These are phyloP conservation scores for Aspergillus puulaauensis DNA, from an alignment of 2,329 filamentous ascomycete species.

Conservation along the genomic window DNA sequence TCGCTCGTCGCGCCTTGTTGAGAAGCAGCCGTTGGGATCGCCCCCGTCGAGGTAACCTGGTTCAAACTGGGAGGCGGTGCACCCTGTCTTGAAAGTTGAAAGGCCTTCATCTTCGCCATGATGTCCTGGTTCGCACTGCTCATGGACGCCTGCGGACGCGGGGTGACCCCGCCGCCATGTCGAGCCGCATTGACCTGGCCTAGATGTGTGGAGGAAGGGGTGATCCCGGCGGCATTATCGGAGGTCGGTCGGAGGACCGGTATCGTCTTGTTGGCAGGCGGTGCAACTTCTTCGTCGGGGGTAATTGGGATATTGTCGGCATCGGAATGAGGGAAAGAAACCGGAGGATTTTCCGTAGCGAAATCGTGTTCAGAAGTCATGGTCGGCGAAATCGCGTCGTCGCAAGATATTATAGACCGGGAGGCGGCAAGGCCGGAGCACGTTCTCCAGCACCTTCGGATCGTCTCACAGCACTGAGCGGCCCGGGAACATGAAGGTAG, in stretches of 20 bases:
- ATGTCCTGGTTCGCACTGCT: slow-evolving; percentile 56
- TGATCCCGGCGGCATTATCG: slow-evolving; percentile 55
- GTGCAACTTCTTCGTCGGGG: slow-evolving; percentile 21
- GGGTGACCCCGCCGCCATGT: slow-evolving; percentile 37
- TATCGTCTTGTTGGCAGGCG: slow-evolving; percentile 18
- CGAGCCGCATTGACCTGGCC: slow-evolving; percentile 72
- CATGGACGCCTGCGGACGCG: slow-evolving; percentile 33
- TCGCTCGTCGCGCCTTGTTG: slow-evolving; percentile 2
- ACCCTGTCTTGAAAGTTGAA: slow-evolving; percentile 65
- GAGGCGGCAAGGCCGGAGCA: slow-evolving; percentile 4
- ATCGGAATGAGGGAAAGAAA: slow-evolving; percentile 21
- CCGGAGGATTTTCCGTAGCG: slow-evolving; percentile 20
- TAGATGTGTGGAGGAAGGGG: slow-evolving; percentile 77
- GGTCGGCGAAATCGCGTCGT: slow-evolving; percentile 2
- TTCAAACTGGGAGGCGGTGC: slow-evolving; percentile 44
- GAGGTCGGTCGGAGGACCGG: slow-evolving; percentile 27
- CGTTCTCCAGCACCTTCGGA: slow-evolving; percentile 12
- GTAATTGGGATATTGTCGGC: slow-evolving; percentile 20
- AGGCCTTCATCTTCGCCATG: slow-evolving; percentile 68
- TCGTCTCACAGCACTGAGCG: slow-evolving; percentile 5
- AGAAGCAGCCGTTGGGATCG: slow-evolving; percentile 24
- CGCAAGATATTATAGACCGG: neutral
- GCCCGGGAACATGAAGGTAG: slow-evolving; percentile 5
- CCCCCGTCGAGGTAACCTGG: slow-evolving; percentile 35
- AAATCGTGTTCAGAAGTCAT: slow-evolving; percentile 24